Conservation (phyloP, 2,329 filamentous ascomycete species). For the Pseudogymnoascus sp. region DNA sequence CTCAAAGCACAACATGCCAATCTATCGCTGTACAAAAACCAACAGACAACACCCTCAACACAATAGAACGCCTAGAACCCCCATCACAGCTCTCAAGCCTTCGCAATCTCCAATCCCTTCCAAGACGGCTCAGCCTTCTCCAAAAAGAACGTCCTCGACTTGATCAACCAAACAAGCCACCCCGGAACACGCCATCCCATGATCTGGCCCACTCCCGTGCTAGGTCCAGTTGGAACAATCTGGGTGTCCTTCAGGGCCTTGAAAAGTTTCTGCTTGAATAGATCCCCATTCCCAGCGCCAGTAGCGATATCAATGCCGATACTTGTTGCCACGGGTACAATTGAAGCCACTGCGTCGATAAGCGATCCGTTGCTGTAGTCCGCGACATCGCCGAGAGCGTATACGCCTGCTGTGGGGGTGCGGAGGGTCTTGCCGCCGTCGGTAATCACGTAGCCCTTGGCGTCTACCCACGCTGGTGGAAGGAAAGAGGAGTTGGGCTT, state of each 20-base stretch:
- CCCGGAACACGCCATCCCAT: conserved; percentile 31
- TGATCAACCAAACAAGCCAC: conserved; percentile 30
- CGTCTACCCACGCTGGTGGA: conserved; percentile 36
- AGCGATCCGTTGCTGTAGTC: conserved; percentile 34
- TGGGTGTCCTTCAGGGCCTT: conserved; percentile 28
- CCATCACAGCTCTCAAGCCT: neutral
- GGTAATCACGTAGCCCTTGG: conserved; percentile 38
- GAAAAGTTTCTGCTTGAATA: conserved; percentile 23
- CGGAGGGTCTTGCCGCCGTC: conserved; percentile 35
- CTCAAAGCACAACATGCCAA: neutral
- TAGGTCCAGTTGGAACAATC: conserved; percentile 31
- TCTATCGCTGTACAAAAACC: neutral
- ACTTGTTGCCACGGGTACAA: conserved; percentile 35
- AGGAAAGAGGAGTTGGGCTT: conserved; percentile 36
- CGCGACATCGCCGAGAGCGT: conserved; percentile 39
- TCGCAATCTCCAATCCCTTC: conserved; percentile 11
- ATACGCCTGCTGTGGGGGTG: conserved; percentile 38
- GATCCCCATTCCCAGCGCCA: neutral
- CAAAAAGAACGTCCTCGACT: conserved; percentile 30
- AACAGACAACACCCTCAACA: neutral
- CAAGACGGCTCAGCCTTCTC: conserved; percentile 17
- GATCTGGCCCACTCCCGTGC: conserved; percentile 30
- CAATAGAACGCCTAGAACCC: neutral
- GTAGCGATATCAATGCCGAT: conserved; percentile 37
- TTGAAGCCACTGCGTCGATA: conserved; percentile 31